Evolutionary conservation across 495 filamentous ascomycete genomes (phyloP), one percentile per base, ranked within the genome.

Genomic region (Tuber microsphaerosporum): DNA sequence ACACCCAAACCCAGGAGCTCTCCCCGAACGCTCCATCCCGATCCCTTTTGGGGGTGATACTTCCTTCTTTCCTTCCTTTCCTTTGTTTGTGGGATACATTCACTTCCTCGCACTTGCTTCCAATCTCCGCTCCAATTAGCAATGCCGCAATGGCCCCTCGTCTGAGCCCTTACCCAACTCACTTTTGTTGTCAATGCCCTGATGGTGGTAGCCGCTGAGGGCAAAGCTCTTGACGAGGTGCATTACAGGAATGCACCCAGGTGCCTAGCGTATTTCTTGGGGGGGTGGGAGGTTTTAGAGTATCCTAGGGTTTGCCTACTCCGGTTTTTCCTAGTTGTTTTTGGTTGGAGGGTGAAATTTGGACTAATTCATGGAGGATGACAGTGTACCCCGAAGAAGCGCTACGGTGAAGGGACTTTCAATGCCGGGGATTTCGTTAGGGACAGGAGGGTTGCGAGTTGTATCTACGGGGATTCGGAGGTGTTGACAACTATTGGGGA

Each of bases 301-400:
- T 61, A 61, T 31, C 41, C 69, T n/a, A 45, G 71, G 34, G 75
- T 75, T 71, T 51, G 73, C 71, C 68, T 41, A 19, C 39, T 37
- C 39, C 22, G 4, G 61, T n/a, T 26, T 12, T 6, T n/a, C 22
- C 48, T 51, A 2, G 48, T 22, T 51, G 10, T 22, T 8, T 5
- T 5, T 4, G 0, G 6, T 37, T 20, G 20, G 26, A 9, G 20
- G 16, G 16, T 31, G 37, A 20, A 19, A 3, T 39, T 42, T 70
- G 14, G 51, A 31, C 75, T 76, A 48, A 48, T 26, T 31, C 8
- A 7, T 8, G 34, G 20, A 10, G 51, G 51, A 31, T 61, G 45
- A 43, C 44, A 76, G 75, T 76, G 45, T 71, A 65, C 72, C 7
- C 72, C 75, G 2, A 51, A 76, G n/a, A 34, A 61, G 72, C 71